Evolutionary conservation across 1,139 yeast species (phyloP).

Genomic region (Dujonia santamariae): DNA sequence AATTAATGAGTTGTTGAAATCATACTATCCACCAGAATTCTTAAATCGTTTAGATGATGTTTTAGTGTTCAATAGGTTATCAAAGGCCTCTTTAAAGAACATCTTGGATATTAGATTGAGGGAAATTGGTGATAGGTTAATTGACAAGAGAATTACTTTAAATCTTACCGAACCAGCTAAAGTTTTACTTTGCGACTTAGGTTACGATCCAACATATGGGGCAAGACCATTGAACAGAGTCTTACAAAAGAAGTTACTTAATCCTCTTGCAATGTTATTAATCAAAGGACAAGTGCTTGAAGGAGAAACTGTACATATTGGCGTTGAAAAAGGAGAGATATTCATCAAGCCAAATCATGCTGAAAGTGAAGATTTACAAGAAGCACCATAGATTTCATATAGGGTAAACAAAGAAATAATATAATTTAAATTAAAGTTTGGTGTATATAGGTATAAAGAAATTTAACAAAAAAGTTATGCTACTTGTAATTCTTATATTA

Average conservation of each 20-base stretch:
- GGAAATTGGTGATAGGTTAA: slow-evolving; percentile 76
- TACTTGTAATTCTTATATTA: slow-evolving; percentile 1
- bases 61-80: slow-evolving; percentile 82
- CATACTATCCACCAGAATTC: slow-evolving; percentile 88
- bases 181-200: slow-evolving; percentile 73
- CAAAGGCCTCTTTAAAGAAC: slow-evolving; percentile 65
- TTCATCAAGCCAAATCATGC: slow-evolving; percentile 50
- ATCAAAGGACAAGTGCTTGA: slow-evolving; percentile 76
- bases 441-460: too few relatives aligned
- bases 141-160: slow-evolving; percentile 74
- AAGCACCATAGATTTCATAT: too few relatives aligned
- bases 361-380: slow-evolving; percentile 13
- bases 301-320: slow-evolving; percentile 58
- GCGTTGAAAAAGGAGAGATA: slow-evolving; percentile 23
- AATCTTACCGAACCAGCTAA: slow-evolving; percentile 62
- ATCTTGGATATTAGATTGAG: slow-evolving; percentile 80
- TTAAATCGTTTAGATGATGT: slow-evolving; percentile 91
- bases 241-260: slow-evolving; percentile 74
- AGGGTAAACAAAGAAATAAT: slow-evolving; percentile 1
- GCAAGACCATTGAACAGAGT: slow-evolving; percentile 94
- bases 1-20: slow-evolving; percentile 67
- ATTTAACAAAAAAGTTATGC: too few relatives aligned
- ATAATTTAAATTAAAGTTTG: neutral
- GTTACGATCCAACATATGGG: slow-evolving; percentile 89
- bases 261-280: slow-evolving; percentile 80